Conservation (phyloP, 2,329 filamentous ascomycete species). For the Chalara sp. region DNA sequence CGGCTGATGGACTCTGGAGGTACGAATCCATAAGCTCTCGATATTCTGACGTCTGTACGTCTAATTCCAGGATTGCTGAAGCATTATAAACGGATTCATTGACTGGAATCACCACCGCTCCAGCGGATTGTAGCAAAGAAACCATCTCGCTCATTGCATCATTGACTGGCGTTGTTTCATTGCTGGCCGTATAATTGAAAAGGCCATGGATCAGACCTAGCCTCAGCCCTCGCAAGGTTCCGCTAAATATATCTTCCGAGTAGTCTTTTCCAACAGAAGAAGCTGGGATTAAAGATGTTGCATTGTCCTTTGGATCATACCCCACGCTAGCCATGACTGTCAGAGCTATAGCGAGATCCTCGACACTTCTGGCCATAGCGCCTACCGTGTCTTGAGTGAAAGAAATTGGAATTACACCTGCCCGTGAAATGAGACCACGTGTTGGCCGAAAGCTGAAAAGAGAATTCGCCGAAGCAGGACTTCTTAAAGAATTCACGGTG, state of each 20-base stretch:
- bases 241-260: slow-evolving; percentile 25
- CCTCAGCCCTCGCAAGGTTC: slow-evolving; percentile 32
- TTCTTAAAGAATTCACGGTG: slow-evolving; percentile 56
- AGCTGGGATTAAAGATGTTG: slow-evolving; percentile 40
- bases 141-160: slow-evolving; percentile 41
- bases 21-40: slow-evolving; percentile 49
- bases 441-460: slow-evolving; percentile 54
- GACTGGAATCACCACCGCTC: slow-evolving; percentile 44
- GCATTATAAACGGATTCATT: slow-evolving; percentile 43
- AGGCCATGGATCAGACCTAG: slow-evolving; percentile 40
- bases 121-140: slow-evolving; percentile 36
- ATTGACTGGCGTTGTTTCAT: slow-evolving; percentile 53
- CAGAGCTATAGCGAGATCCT: slow-evolving; percentile 43
- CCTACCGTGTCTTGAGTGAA: slow-evolving; percentile 50
- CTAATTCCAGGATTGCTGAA: slow-evolving; percentile 40
- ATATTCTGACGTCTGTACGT: slow-evolving; percentile 57
- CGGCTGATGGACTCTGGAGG: slow-evolving; percentile 37
- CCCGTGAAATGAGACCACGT: slow-evolving; percentile 40
- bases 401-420: slow-evolving; percentile 48
- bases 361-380: slow-evolving; percentile 43
- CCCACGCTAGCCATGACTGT: slow-evolving; percentile 46
- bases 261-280: slow-evolving; percentile 39
- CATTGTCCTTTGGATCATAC: slow-evolving; percentile 44
- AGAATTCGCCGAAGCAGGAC: slow-evolving; percentile 53
- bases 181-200: slow-evolving; percentile 43